A percentile compares a stretch with the other conserved stretches of the same genome.
Conservation (phyloP, 2,329 filamentous ascomycete genomes). For the Magnaporthales sp. region DNA sequence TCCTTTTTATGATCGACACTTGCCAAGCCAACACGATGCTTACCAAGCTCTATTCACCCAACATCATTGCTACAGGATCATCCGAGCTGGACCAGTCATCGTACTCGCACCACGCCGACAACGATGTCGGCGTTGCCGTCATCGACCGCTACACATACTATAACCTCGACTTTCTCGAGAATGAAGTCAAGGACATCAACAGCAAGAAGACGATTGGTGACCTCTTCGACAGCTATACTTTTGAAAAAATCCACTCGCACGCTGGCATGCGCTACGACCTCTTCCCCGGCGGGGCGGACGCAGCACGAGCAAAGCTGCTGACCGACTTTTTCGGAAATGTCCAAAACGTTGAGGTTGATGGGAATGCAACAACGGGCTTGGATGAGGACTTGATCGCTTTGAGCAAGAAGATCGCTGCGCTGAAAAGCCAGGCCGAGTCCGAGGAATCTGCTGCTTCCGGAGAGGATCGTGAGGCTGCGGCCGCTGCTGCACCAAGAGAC, state of each 20-base stretch:
- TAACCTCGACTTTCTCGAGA: slow-evolving; percentile 93
- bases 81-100: slow-evolving; percentile 93
- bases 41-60: slow-evolving; percentile 93
- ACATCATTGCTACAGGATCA: slow-evolving; percentile 96
- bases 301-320: slow-evolving; percentile 69
- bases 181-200: slow-evolving; percentile 74
- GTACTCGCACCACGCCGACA: slow-evolving; percentile 96
- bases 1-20: slow-evolving; percentile 99
- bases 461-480: slow-evolving; percentile 14
- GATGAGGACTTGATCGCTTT: slow-evolving; percentile 73
- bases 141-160: slow-evolving; percentile 99
- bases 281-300: slow-evolving; percentile 76
- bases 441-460: slow-evolving; percentile 23
- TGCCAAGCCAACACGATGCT: slow-evolving; percentile 99
- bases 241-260: slow-evolving; percentile 86
- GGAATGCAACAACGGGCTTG: slow-evolving; percentile 23
- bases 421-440: slow-evolving; percentile 39
- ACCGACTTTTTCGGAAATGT: slow-evolving; percentile 99
- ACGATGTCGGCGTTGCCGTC: slow-evolving; percentile 93
- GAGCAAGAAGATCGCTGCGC: slow-evolving; percentile 53
- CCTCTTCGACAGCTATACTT: slow-evolving; percentile 93
- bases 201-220: slow-evolving; percentile 88
- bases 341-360: slow-evolving; percentile 90
- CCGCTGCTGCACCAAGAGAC: slow-evolving; percentile 8
- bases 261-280: slow-evolving; percentile 91